phyloP scores from a whole-genome alignment of 257 asterid species.

The Eustoma russellianum region DNA sequence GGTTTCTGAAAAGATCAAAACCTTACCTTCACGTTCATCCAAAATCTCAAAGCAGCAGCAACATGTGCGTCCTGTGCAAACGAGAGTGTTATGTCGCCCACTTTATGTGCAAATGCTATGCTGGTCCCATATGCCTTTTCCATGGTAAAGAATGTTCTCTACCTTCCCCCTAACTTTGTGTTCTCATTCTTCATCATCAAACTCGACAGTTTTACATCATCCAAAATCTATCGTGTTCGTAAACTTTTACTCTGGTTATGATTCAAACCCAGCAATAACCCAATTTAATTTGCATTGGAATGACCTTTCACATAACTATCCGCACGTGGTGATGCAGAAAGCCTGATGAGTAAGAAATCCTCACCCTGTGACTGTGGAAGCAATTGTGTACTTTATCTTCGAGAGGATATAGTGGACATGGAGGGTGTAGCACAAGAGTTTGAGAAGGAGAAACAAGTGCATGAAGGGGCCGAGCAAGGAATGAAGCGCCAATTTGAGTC shows the following conservation, averaged over 20 bases:
- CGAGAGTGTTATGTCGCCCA: constrained; percentile 34
- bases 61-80: constrained; percentile 25
- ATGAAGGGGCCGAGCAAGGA: constrained; percentile 18
- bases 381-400: constrained; percentile 12
- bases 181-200: too few species aligned
- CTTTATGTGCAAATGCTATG: constrained; percentile 15
- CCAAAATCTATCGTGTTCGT: too few species aligned
- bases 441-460: constrained; percentile 20
- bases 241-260: too few species aligned
- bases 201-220: too few species aligned
- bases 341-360: constrained; percentile 1
- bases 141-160: constrained; percentile 23
- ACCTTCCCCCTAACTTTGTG: too few species aligned
- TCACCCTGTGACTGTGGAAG: constrained; percentile 16
- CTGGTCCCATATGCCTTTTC: constrained; percentile 29
- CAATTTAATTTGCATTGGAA: too few species aligned
- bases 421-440: constrained; percentile 30
- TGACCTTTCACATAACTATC: too few species aligned
- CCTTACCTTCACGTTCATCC: constrained; percentile 6
- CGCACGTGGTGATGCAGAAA: constrained; percentile 17
- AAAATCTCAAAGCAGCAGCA: constrained; percentile 13
- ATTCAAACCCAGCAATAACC: too few species aligned
- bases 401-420: constrained; percentile 14
- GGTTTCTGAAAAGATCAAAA: constrained; percentile 18
- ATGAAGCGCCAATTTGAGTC: constrained; percentile 4